A percentile compares a stretch with the other conserved stretches of the same genome.
These are phyloP conservation scores for Lichtheimia ornata DNA, from an alignment of 371 early-diverging fungal genomes.

Conservation along the genomic window DNA sequence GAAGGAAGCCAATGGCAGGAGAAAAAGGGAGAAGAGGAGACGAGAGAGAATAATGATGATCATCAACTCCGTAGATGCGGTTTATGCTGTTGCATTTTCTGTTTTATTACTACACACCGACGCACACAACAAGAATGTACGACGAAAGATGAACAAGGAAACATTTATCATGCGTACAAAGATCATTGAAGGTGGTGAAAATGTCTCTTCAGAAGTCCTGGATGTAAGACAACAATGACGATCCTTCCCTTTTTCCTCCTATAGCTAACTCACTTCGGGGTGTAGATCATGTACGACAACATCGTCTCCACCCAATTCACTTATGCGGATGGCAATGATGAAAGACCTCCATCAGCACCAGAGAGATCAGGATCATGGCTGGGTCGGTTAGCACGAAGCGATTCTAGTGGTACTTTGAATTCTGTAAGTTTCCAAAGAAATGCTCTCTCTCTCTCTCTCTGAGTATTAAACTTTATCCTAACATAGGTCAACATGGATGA, in stretches of 20 bases:
- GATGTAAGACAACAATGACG: slow-evolving; percentile 48
- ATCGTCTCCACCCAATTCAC: slow-evolving; percentile 54
- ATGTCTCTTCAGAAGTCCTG: slow-evolving; percentile 70
- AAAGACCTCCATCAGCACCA: slow-evolving; percentile 25
- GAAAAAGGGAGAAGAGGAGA: neutral
- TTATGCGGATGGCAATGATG: slow-evolving; percentile 56
- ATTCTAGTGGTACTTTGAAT: slow-evolving; percentile 9
- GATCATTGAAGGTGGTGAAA: slow-evolving; percentile 65
- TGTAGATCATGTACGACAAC: slow-evolving; percentile 79
- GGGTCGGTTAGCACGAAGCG: slow-evolving; percentile 27
- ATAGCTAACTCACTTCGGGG: neutral
- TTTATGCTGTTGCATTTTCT: slow-evolving; percentile 83
- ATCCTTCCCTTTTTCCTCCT: no score
- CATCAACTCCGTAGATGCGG: slow-evolving; percentile 51
- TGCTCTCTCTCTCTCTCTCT: neutral
- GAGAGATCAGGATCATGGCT: slow-evolving; percentile 41
- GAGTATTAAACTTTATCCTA: neutral
- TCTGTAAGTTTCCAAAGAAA: slow-evolving; percentile 6
- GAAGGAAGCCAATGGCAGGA: neutral
- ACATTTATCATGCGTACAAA: slow-evolving; percentile 78
- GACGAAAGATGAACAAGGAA: slow-evolving; percentile 83
- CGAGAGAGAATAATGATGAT: neutral
- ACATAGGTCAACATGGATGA: slow-evolving; percentile 16
- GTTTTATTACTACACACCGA: slow-evolving; percentile 91
- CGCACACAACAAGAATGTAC: slow-evolving; percentile 86